A percentile compares a stretch with the other conserved stretches of the same genome.
These are phyloP conservation scores for Stenocarpella maydis DNA, from an alignment of 2,329 filamentous ascomycete genomes.

Conservation along the genomic window DNA sequence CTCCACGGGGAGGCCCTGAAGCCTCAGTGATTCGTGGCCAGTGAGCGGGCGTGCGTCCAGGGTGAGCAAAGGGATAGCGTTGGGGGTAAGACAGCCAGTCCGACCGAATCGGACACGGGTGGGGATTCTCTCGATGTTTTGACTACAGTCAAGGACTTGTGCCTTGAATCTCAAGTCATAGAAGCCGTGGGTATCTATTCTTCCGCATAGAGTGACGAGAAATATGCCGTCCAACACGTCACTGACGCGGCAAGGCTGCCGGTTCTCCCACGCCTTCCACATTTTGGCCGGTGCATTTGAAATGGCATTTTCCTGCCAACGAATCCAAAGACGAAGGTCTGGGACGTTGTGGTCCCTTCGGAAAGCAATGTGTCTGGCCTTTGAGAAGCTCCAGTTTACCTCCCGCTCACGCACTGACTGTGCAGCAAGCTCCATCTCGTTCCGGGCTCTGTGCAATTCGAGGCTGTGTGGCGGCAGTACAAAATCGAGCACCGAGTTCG, in stretches of 20 bases:
- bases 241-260: slow-evolving; percentile 65
- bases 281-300: slow-evolving; percentile 29
- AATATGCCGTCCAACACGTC: slow-evolving; percentile 73
- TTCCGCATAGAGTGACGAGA: slow-evolving; percentile 28
- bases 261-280: slow-evolving; percentile 57
- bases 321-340: slow-evolving; percentile 43
- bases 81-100: slow-evolving; percentile 73
- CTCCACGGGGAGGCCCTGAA: slow-evolving; percentile 75
- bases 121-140: slow-evolving; percentile 72
- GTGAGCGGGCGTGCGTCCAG: slow-evolving; percentile 67
- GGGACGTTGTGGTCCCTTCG: slow-evolving; percentile 61
- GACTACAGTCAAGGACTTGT: slow-evolving; percentile 69
- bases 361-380: slow-evolving; percentile 59
- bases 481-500: slow-evolving; percentile 68
- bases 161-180: slow-evolving; percentile 61
- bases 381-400: slow-evolving; percentile 63
- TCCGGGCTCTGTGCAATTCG: slow-evolving; percentile 58
- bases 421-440: slow-evolving; percentile 52
- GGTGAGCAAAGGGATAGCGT: slow-evolving; percentile 67
- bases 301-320: slow-evolving; percentile 19
- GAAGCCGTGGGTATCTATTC: slow-evolving; percentile 30
- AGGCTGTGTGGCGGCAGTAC: slow-evolving; percentile 64
- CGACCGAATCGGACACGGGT: slow-evolving; percentile 62
- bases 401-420: slow-evolving; percentile 43
- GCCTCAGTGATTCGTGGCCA: slow-evolving; percentile 67